Percentiles rank a stretch among this genome's conserved stretches.
These are phyloP conservation scores for Alternaria dauci DNA, from an alignment of 2,329 filamentous ascomycete genomes.

Conservation along the genomic window DNA sequence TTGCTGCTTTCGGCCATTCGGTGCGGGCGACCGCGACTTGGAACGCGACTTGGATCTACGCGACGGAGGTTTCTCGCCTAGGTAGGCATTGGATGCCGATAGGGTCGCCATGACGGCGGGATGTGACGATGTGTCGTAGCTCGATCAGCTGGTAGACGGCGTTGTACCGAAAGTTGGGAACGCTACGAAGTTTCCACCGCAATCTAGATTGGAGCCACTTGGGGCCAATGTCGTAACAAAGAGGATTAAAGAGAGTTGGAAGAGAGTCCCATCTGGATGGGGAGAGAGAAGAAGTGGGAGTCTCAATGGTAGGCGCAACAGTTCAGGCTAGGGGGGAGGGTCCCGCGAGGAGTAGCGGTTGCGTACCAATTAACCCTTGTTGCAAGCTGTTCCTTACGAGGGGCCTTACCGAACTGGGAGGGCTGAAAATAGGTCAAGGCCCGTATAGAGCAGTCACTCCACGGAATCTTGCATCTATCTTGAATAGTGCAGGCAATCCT, in stretches of 20 bases:
- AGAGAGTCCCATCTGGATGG: constrained; percentile 35
- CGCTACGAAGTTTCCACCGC: constrained; percentile 19
- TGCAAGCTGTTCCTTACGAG: constrained; percentile 39
- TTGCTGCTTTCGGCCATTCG: constrained; percentile 46
- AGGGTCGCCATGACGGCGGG: constrained; percentile 50
- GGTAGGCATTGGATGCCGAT: constrained; percentile 38
- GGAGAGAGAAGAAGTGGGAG: constrained; percentile 24
- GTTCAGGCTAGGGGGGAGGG: constrained; percentile 36
- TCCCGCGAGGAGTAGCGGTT: constrained; percentile 27
- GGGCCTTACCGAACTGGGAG: constrained; percentile 31
- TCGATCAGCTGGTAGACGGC: constrained; percentile 33
- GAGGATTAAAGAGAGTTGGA: constrained; percentile 48
- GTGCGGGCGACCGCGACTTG: constrained; percentile 44
- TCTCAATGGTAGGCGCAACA: constrained; percentile 35
- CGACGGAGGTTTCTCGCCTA: constrained; percentile 43
- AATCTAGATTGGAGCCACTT: constrained; percentile 6
- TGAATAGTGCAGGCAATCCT: not conserved
- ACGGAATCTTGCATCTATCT: not conserved
- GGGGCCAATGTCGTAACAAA: constrained; percentile 15
- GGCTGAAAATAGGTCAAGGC: constrained; percentile 30
- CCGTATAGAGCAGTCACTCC: not conserved
- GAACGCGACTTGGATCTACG: constrained; percentile 43
- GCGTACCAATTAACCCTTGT: constrained; percentile 40
- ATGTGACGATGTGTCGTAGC: constrained; percentile 26
- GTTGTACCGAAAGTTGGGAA: constrained; percentile 17